phyloP scores from a whole-genome alignment of 768 basidiomycete genomes.

The Rhodosporidiobolus odoratus region DNA sequence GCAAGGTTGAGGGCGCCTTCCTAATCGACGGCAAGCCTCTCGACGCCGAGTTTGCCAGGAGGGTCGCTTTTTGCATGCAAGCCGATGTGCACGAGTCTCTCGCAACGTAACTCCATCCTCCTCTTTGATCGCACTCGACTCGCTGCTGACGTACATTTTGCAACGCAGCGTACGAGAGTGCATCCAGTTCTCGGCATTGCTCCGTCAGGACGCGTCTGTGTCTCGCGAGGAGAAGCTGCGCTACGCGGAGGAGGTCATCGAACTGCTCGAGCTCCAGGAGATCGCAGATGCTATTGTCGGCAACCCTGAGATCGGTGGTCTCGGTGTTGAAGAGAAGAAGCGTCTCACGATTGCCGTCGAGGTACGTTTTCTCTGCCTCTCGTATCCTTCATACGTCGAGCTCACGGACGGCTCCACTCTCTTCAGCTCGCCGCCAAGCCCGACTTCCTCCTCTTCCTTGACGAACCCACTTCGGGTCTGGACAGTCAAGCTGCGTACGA shows the following conservation, averaged over 20 bases:
- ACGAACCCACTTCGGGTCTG: constrained; percentile 57
- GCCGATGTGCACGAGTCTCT: constrained; percentile 24
- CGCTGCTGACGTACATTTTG: neutral
- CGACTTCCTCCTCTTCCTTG: constrained; percentile 75
- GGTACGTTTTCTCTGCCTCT: neutral
- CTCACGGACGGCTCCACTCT: neutral
- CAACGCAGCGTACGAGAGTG: constrained; percentile 8
- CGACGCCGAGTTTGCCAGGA: constrained; percentile 47
- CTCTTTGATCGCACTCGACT: neutral
- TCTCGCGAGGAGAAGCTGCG: constrained; percentile 46
- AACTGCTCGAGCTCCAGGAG: constrained; percentile 49
- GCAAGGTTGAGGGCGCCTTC: constrained; percentile 49
- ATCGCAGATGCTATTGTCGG: constrained; percentile 51
- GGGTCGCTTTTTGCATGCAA: constrained; percentile 49
- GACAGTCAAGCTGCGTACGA: constrained; percentile 42
- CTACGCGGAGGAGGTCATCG: constrained; percentile 49
- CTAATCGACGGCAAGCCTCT: constrained; percentile 48
- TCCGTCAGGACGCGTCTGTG: constrained; percentile 47
- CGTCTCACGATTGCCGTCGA: constrained; percentile 77
- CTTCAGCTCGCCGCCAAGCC: constrained; percentile 68
- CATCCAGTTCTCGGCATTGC: constrained; percentile 46
- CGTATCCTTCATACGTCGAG: neutral
- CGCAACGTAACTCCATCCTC: neutral
- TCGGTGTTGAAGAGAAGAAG: constrained; percentile 49
- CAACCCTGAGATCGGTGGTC: constrained; percentile 47